Evolutionary conservation across 208 protist species (phyloP), one percentile per base, ranked within the genome.

Genomic region (Acanthamoeba culbertsoni): DNA sequence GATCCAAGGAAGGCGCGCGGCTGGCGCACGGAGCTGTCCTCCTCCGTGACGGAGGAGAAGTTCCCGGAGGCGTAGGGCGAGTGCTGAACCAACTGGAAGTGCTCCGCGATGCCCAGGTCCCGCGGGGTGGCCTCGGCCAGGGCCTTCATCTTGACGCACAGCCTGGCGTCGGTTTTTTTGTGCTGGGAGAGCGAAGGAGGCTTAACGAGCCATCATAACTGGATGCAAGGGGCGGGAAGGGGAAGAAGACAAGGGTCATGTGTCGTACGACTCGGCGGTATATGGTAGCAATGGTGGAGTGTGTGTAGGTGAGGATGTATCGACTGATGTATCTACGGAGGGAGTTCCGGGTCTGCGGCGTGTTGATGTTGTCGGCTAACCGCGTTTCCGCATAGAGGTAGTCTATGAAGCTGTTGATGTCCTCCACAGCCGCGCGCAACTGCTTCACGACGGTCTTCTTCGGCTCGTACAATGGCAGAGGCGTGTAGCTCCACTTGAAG

Each of bases 401-500:
- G 45, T 84, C 73, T 37, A 84, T 55, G 28, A 84, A 84, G 23
- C n/a, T 57, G 45, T 84, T 84, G n/a, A 84, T n/a, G 45, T 84
- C 73, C n/a, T 84, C 73, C 10, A 84, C 73, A 2, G 73, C 73
- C 5, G 6, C 31, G 3, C 28, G 43, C 45, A 84, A 43, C 43
- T 84, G 73, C 8, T 84, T 48, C 3, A 12, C 28, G 28, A 84
- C 73, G 40, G 42, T 16, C 43, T 84, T 43, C 42, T 84, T 46
- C 14, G 73, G 18, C 73, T 84, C 73, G 45, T 84, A 84, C n/a
- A 43, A 48, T n/a, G 73, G 73, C 43, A 84, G 73, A 23, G 73
- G 73, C 73, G 73, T 33, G 43, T 84, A 84, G 45, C 73, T 57
- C 73, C 73, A 84, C 43, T 84, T 84, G 73, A 84, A 84, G 45